These are phyloP conservation scores for Plantago rigida DNA, from an alignment of 305 asterid genomes.

Conservation along the genomic window DNA sequence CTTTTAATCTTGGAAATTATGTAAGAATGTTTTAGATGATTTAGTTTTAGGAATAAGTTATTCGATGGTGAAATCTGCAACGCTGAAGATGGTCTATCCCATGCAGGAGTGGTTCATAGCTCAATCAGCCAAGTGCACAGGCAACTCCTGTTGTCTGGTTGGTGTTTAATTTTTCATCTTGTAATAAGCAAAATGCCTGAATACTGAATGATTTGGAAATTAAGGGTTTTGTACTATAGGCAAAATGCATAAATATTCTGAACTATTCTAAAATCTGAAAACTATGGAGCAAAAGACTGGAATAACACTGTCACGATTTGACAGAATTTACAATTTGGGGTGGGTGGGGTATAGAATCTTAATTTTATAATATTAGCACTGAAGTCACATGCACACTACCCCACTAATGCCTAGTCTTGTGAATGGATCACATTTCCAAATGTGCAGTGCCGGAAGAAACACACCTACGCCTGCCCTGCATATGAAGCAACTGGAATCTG, in stretches of 20 bases:
- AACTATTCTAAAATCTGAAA: not conserved
- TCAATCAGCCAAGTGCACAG: conserved; percentile 4
- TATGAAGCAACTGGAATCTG: conserved; percentile 76
- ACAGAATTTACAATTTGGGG: not conserved
- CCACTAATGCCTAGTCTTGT: conserved; percentile 43
- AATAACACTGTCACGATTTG: not conserved
- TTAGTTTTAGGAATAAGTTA: conserved; percentile 8
- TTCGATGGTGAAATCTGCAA: conserved; percentile 6
- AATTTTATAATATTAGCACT: not conserved
- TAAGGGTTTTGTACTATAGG: not conserved
- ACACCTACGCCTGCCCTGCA: conserved; percentile 70
- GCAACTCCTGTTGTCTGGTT: conserved; percentile 16
- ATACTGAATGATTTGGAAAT: not conserved
- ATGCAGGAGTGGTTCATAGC: conserved; percentile 21
- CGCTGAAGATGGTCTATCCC: conserved; percentile 11
- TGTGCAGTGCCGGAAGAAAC: conserved; percentile 97
- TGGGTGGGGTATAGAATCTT: not conserved
- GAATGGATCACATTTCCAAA: conserved; percentile 44
- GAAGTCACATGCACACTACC: conserved; percentile 35
- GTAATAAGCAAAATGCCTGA: not conserved
- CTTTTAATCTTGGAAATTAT: conserved; percentile 1
- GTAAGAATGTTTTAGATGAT: conserved; percentile 1
- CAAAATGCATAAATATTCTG: not conserved
- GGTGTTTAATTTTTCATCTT: not conserved
- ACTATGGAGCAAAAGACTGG: not conserved